Evolutionary conservation across 257 asterid genomes (phyloP), one percentile per base, ranked within the genome.

Genomic region (Solanum peruvianum): DNA sequence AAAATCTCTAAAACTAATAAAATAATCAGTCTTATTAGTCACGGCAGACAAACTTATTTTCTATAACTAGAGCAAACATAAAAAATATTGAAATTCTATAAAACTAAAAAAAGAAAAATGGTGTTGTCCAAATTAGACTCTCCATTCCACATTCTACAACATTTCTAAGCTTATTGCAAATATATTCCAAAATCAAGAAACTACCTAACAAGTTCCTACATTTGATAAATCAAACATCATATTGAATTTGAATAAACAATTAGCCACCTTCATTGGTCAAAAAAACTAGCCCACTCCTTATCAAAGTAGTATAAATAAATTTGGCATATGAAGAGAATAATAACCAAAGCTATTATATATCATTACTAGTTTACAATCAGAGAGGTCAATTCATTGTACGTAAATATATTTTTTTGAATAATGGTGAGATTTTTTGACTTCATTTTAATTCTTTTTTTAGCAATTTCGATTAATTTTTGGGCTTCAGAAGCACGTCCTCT

Each of bases 401-500:
- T 9, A 52, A 29, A 5, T 5, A 35, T 7, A 1, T 2, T 49
- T 4, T 86, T 29, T 35, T 9, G 47, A 31, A 64, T 7, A 64
- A 44, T 4, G 87, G 82, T 31, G 25, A 15, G 70, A 11, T 21
- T 72, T 2, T 4, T 25, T 5, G 0, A 31, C 37, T 84, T 86
- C 7, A 25, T 84, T 71, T 12, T 87, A 4, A 5, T 60, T 70
- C 7, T 89, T 47, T 76, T 91, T 29, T 25, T 90, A 29, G 29
- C 83, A 66, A 70, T 84, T 84, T 88, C 86, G 7, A 14, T 87
- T 60, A 27, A 47, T 33, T 3, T 37, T 3, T 80, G 69, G 49
- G 47, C 85, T 3, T 88, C 84, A 2, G 90, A 90, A 27, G 90
- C 93, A 7, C 93, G 93, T 66, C 90, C 86, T 52, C 91, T 92